Evolutionary conservation across 768 basidiomycete genomes (phyloP), one percentile per base, ranked within the genome.

Genomic region (Albatrellus ellisii): DNA sequence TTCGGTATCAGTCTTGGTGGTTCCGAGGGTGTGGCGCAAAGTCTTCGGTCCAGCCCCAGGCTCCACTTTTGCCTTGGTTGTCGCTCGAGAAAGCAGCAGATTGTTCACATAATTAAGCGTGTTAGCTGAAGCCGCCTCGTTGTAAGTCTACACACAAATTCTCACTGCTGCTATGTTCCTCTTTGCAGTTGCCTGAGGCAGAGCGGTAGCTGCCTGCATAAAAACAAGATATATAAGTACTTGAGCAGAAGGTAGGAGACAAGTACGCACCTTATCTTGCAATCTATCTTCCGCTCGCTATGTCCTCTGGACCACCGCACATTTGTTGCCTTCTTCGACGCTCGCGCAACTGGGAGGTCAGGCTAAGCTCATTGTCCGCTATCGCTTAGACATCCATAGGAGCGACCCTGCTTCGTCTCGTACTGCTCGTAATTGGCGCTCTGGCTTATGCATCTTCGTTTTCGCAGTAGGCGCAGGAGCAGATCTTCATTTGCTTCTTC

Each of bases 21-120:
- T 41, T 14, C 49, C 44, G 28, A 58, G 53, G 3, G 56, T 55
- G 26, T 55, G 56, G 6, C 55, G 55, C 12, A 38, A 44, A 14
- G 48, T n/a, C 34, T 48, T 28, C 9, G 44, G 17, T 11, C 27
- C 24, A 17, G 48, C 52, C 9, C 44, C 39, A 24, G 26, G 26
- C 24, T 21, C 43, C n/a, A 45, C 14, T 36, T 33, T 10, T 15
- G 14, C 31, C 6, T 28, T 36, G 22, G 41, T 38, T 24, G 17
- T 26, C 4, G 26, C n/a, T 27, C 39, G 45, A 11, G 33, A 17
- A 4, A 26, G 18, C 10, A 39, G 34, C 4, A 6, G 26, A 10
- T 8, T 12, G 21, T 2, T 8, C 12, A 20, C 11, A 22, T 15
- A 15, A 15, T 20, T 24, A n/a, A 8, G 18, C 11, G 10, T 36